Conservation (phyloP, 805 yeast species). For the Lipomyces spencermartinsiae region DNA sequence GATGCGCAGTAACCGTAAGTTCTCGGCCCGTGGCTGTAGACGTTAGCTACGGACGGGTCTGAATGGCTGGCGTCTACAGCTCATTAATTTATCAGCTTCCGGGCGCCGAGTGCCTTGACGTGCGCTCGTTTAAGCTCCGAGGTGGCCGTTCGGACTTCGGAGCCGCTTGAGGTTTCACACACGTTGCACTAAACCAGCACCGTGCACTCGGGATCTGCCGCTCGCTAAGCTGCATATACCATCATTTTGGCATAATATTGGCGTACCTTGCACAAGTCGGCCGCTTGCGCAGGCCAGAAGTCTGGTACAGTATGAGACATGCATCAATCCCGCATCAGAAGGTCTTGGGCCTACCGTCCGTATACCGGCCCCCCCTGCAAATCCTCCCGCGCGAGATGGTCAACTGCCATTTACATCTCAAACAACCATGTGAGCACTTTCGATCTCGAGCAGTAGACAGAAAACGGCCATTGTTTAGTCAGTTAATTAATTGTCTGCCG, state of each 20-base stretch:
- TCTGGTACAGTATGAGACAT: background rate
- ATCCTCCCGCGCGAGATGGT: background rate
- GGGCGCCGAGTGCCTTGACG: conserved; percentile 2
- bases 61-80: background rate
- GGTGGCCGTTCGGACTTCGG: background rate
- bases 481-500: background rate
- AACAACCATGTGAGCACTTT: background rate
- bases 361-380: no score
- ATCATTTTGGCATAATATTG: background rate
- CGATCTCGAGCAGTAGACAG: background rate
- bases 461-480: background rate
- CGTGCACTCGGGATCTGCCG: conserved; percentile 2
- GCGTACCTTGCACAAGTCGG: background rate
- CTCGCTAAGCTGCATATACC: background rate
- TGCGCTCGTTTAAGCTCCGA: background rate
- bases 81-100: background rate
- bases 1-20: background rate
- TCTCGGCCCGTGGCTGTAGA: background rate
- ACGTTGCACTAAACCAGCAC: background rate
- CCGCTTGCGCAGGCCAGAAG: background rate
- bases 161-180: background rate
- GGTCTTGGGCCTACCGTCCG: background rate
- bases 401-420: conserved; percentile 1
- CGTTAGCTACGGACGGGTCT: background rate
- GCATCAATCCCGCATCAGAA: no score